Percentiles rank a stretch among this genome's conserved stretches.
These are phyloP conservation scores for Hordeum marinum DNA, from an alignment of 176 grass and related monocot species.

Conservation along the genomic window DNA sequence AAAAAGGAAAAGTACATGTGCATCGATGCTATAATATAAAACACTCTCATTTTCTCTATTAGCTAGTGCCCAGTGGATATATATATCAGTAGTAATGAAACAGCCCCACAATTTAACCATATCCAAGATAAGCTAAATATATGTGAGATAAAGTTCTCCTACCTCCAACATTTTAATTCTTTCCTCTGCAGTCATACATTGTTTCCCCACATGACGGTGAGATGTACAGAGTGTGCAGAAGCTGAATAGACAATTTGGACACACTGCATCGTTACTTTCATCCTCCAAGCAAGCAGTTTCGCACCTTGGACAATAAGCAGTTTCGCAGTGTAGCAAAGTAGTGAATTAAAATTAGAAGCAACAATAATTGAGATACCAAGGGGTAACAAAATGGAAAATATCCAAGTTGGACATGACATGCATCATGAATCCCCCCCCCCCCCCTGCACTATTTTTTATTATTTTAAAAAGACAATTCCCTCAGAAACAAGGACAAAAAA, in stretches of 20 bases:
- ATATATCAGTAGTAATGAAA: background rate
- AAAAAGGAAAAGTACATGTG: background rate
- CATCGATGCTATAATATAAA: background rate
- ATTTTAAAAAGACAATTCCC: background rate
- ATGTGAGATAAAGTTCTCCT: background rate
- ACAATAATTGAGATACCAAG: conserved; percentile 7
- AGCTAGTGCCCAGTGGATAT: too few species aligned
- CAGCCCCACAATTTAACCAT: background rate
- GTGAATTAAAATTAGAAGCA: conserved; percentile 17
- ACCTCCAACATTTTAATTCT: conserved; percentile 68
- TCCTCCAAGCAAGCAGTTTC: conserved; percentile 80
- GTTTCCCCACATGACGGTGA: conserved; percentile 61
- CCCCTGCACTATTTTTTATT: background rate
- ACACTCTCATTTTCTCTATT: background rate
- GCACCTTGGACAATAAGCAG: conserved; percentile 81
- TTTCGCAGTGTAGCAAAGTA: background rate
- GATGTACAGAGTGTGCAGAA: conserved; percentile 70
- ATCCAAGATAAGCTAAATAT: background rate
- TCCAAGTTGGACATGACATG: background rate
- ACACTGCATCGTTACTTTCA: conserved; percentile 52
- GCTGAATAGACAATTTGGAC: conserved; percentile 74
- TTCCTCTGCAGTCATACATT: conserved; percentile 50
- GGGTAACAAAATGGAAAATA: background rate
- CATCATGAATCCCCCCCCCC: background rate
- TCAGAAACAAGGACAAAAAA: background rate